Percentiles rank a stretch among this genome's conserved stretches.
These are phyloP conservation scores for Samsoniella hepiali DNA, from an alignment of 2,329 filamentous ascomycete species.

Conservation along the genomic window DNA sequence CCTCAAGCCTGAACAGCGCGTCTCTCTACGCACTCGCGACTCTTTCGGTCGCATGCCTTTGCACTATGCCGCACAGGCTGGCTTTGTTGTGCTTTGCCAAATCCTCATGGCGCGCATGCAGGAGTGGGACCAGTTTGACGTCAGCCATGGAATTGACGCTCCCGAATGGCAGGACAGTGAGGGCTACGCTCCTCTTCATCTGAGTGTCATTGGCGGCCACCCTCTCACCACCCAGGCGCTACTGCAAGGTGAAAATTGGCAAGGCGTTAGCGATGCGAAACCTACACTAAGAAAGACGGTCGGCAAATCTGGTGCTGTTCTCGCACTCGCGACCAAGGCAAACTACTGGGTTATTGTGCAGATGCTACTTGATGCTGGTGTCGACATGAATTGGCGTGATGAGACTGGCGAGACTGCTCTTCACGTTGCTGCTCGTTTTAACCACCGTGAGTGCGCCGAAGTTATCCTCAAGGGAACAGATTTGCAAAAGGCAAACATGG, in stretches of 20 bases:
- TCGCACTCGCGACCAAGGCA: conserved; percentile 83
- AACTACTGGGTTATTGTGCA: conserved; percentile 83
- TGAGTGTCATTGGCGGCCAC: conserved; percentile 89
- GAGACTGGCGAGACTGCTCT: conserved; percentile 86
- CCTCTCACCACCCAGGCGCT: conserved; percentile 79
- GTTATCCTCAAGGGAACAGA: conserved; percentile 69
- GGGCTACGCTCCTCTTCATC: conserved; percentile 84
- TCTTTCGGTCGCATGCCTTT: conserved; percentile 79
- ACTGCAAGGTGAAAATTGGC: conserved; percentile 76
- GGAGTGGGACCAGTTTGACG: conserved; percentile 81
- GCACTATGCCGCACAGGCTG: conserved; percentile 93
- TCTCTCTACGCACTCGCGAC: conserved; percentile 67
- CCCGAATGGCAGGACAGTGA: conserved; percentile 88
- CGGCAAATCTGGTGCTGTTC: conserved; percentile 79
- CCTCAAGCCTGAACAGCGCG: conserved; percentile 64
- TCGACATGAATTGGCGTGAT: conserved; percentile 92
- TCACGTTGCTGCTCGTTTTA: conserved; percentile 86
- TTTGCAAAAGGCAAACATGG: conserved; percentile 70
- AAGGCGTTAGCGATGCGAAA: conserved; percentile 60
- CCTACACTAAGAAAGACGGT: conserved; percentile 64
- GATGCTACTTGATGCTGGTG: conserved; percentile 82
- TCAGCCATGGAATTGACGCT: conserved; percentile 81
- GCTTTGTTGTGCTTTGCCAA: conserved; percentile 86
- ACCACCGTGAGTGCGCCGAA: conserved; percentile 75
- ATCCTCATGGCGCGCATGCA: conserved; percentile 86